Evolutionary conservation across 176 grass and related monocot genomes (phyloP).

Genomic region (Eragrostis curvula): DNA sequence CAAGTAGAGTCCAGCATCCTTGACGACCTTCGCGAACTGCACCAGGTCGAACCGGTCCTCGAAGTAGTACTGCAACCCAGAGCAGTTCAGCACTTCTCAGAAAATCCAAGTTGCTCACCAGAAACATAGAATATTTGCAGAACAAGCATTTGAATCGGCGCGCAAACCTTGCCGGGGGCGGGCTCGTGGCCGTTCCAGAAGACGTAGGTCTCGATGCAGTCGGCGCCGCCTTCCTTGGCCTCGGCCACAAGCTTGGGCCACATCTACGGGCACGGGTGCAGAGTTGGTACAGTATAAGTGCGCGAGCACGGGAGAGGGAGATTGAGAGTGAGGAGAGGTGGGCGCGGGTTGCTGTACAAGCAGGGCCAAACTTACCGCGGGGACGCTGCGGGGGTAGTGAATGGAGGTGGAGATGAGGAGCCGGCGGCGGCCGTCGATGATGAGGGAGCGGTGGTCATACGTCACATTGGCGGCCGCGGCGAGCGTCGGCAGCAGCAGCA

Average conservation of each 20-base stretch:
- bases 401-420: conserved; percentile 98
- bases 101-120: not conserved
- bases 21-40: conserved; percentile 69
- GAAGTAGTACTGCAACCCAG: conserved; percentile 81
- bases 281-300: not conserved
- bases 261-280: conserved; percentile 61
- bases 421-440: conserved; percentile 84
- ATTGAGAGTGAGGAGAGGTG: not conserved
- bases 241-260: conserved; percentile 85
- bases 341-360: not conserved
- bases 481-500: conserved; percentile 33
- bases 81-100: conserved; percentile 5
- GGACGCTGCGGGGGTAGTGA: conserved; percentile 98
- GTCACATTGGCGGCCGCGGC: conserved; percentile 58
- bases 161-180: conserved; percentile 76
- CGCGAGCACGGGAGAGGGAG: not conserved
- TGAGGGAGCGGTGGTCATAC: conserved; percentile 94
- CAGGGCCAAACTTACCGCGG: conserved; percentile 47
- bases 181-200: conserved; percentile 99
- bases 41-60: conserved; percentile 95
- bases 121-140: conserved; percentile 10
- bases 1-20: conserved; percentile 74
- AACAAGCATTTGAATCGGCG: not conserved
- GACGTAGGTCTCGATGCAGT: conserved; percentile 92
- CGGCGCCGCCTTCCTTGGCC: conserved; percentile 86